Evolutionary conservation across 257 asterid genomes (phyloP).

Genomic region (Cynanchum wilfordii): DNA sequence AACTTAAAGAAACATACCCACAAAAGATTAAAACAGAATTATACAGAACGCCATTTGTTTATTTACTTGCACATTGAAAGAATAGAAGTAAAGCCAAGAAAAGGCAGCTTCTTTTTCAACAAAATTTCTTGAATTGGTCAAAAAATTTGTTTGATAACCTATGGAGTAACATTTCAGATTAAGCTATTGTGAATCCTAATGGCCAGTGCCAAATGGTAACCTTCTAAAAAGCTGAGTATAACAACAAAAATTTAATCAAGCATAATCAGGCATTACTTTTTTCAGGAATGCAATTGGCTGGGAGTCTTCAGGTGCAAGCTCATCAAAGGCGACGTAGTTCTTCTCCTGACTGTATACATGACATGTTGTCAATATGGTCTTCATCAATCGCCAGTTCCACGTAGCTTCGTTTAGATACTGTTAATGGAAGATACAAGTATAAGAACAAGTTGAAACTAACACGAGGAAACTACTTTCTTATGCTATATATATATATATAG

Average conservation of each 20-base stretch:
- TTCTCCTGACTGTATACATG: conserved; percentile 68
- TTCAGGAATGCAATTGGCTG: conserved; percentile 75
- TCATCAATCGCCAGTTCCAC: conserved; percentile 99
- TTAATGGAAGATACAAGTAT: conserved; percentile 4
- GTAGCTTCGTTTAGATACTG: conserved; percentile 91
- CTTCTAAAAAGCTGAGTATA: neutral
- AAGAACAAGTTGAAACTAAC: neutral
- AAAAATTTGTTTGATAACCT: neutral
- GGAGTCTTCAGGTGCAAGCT: conserved; percentile 70
- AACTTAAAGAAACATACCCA: neutral
- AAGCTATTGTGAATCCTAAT: conserved; percentile 2
- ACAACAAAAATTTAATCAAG: conserved; percentile 29
- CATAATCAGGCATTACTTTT: conserved; percentile 83
- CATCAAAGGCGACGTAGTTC: conserved; percentile 69
- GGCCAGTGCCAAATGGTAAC: neutral
- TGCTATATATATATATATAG: neutral
- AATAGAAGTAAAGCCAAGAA: neutral
- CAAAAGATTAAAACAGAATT: no score
- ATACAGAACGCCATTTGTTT: neutral
- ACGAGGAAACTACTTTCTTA: neutral
- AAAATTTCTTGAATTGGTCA: neutral
- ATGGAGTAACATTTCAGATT: neutral
- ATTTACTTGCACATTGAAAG: neutral
- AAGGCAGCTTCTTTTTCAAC: conserved; percentile 7
- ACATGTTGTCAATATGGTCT: conserved; percentile 80